Base-by-base conservation (phyloP, 2,329 filamentous ascomycete species). In the Beauveria varroae region DNA sequence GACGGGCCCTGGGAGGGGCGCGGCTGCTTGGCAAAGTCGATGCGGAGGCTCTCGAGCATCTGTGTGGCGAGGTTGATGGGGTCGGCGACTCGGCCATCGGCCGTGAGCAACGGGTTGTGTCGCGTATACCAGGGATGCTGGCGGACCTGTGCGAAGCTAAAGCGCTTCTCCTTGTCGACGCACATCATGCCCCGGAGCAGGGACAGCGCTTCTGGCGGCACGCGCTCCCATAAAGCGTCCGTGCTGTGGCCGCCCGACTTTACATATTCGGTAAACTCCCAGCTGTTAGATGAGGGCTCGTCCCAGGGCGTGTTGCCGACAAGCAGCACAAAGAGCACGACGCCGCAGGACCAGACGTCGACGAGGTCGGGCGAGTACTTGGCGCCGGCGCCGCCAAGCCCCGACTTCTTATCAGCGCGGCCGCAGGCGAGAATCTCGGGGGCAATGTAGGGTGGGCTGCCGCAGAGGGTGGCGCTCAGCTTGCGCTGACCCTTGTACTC, bases 261-360 rank as follows among this genome's bases (percentile, higher is more conserved):
- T 46, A 90, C 79, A 71, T 96, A 99, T 73, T 97, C 92, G 68
- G 89, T 85, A 67, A 90, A 99, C 75, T 99, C 95, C 79, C 90
- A 96, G 72, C 91, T 97, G 62, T 86, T 82, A 41, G 83, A 78
- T 3, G 92, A 93, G 0, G 95, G 95, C 71, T 95, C 90, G 70
- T 98, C 95, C 95, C 95, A 99, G 0, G 95, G 95, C 2, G 95
- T 99, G 71, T 99, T 99, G 10, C 95, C 95, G 1, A 96, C 92
- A 3, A 99, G 79, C 4, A 99, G 79, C 41, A 98, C 95, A 70
- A 99, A 99, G 4, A 99, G 80, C n/a, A 99, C 96, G 58, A 99
- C 92, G 40, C 95, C 95, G 68, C 93, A 97, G 18, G 93, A 97
- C 96, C 96, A 99, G 61, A 99, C 88, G 71, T 99, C 95, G 43